Evolutionary conservation across 2,329 filamentous ascomycete genomes (phyloP), one percentile per base, ranked within the genome.

Genomic region (Fusarium incarnatum): DNA sequence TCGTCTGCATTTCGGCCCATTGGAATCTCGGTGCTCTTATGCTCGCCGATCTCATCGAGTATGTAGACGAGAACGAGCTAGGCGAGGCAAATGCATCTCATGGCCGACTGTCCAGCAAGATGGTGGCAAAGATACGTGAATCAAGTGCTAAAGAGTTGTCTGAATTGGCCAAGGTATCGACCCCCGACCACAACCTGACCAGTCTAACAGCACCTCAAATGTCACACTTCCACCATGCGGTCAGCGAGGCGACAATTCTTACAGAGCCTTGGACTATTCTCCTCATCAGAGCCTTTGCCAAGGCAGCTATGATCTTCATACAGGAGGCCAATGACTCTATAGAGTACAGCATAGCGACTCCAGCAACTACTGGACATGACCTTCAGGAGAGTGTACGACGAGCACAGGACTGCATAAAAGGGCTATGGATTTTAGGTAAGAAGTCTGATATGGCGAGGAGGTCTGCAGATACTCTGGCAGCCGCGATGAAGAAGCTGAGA

Each of bases 191-290:
- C 8, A 67, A 64, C 7, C 22, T 64, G 20, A 28, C 28, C 18
- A 62, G 27, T 37, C 41, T 64, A 46, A 30, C 65, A 8, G 16
- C 41, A 6, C 65, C 73, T 15, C 72, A 75, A 37, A 75, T 82
- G 32, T 70, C 76, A 23, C 82, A 84, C 27, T 86, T 87, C 55
- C 86, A 88, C 69, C 83, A 83, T 61, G 85, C 85, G 1, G 79
- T 87, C 27, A 86, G 82, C 56, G 81, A 87, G 65, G 85, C 84
- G 8, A 84, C 86, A 0, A 79, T 89, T 13, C 74, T 89, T 25
- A 88, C 86, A 0, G 87, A 89, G 66, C 87, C 87, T 0, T 89
- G 87, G 87, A 88, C 86, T 2, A 82, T 84, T n/a, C 82, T 88
- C 4, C 75, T 88, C 25, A 83, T 87, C 56, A 80, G 84, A 28